Conservation (phyloP, 129 eudicot species). For the Flaveria robusta region DNA sequence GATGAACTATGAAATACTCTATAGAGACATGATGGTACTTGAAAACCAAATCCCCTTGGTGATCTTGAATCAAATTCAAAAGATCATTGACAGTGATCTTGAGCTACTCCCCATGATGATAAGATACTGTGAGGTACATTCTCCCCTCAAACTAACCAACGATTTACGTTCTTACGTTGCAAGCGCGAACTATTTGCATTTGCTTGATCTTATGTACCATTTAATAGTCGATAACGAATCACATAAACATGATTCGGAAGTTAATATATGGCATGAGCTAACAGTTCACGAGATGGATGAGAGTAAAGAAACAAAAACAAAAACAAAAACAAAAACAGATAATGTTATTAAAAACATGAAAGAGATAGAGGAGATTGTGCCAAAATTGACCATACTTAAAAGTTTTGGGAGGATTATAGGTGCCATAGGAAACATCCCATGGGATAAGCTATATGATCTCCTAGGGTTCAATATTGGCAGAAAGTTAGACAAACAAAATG, state of each 20-base stretch:
- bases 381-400: constrained; percentile 18
- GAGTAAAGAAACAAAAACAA: too few species aligned
- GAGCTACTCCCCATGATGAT: constrained; percentile 28
- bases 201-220: constrained; percentile 44
- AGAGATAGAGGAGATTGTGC: constrained; percentile 34
- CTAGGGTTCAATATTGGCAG: constrained; percentile 16
- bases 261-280: neutral
- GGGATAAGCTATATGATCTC: constrained; percentile 38
- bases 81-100: constrained; percentile 14
- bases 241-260: neutral
- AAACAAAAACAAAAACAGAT: too few species aligned
- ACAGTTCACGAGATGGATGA: neutral
- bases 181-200: constrained; percentile 23
- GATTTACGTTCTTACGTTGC: neutral
- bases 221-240: constrained; percentile 30
- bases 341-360: constrained; percentile 19
- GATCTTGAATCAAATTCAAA: constrained; percentile 36
- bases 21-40: constrained; percentile 46
- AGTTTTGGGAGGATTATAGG: constrained; percentile 25
- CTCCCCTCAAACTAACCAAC: constrained; percentile 38
- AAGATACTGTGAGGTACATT: constrained; percentile 39
- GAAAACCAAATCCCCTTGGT: constrained; percentile 51
- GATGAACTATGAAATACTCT: constrained; percentile 14
- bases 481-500: constrained; percentile 15
- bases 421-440: constrained; percentile 37